Conservation (phyloP, 2,329 filamentous ascomycete genomes). For the Orbilia oligospora region DNA sequence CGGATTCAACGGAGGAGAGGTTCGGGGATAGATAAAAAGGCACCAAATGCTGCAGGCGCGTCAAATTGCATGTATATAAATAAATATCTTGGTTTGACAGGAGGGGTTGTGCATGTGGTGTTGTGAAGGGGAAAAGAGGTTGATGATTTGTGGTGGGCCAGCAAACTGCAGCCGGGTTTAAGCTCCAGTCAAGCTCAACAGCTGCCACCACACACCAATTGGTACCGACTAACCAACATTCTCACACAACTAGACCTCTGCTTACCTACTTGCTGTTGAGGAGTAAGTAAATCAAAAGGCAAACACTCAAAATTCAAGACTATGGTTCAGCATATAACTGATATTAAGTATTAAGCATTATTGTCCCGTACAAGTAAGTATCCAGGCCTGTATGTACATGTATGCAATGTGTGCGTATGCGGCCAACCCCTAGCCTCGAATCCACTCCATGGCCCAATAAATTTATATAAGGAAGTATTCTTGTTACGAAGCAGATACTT, state of each 20-base stretch:
- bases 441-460: too few species aligned
- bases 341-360: too few species aligned
- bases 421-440: too few species aligned
- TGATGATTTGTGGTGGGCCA: constrained; percentile 21
- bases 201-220: constrained; percentile 1
- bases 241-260: too few species aligned
- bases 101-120: constrained; percentile 58
- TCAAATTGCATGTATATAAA: constrained; percentile 16
- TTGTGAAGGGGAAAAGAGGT: constrained; percentile 38
- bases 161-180: constrained; percentile 15
- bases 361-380: too few species aligned
- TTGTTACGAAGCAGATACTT: too few species aligned
- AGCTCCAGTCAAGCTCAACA: background rate
- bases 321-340: too few species aligned
- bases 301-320: too few species aligned
- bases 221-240: background rate
- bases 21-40: background rate
- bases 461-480: too few species aligned
- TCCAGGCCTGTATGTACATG: background rate
- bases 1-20: background rate
- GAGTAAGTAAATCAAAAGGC: background rate
- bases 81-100: constrained; percentile 6
- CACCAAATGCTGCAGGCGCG: background rate
- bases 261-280: too few species aligned
- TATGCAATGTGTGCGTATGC: background rate